Conservation (phyloP, 2,329 filamentous ascomycete species). For the Penicillium sclerotigenum region DNA sequence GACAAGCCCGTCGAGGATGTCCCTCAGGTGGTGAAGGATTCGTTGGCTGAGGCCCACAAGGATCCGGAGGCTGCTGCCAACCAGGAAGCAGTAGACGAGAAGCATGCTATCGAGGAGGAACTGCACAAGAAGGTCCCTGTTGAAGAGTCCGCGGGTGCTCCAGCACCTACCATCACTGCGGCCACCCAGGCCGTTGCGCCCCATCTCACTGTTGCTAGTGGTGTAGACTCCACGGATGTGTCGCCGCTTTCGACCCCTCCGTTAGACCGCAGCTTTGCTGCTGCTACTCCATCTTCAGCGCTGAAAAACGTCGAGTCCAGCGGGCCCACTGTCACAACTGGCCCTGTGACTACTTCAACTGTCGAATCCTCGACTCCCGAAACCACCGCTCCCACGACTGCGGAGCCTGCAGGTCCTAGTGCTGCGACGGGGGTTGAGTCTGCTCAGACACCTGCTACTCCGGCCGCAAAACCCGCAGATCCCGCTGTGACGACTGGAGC, state of each 20-base stretch:
- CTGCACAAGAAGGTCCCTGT: slow-evolving; percentile 54
- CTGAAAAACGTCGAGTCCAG: slow-evolving; percentile 4
- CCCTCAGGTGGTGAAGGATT: slow-evolving; percentile 46
- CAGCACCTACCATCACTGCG: slow-evolving; percentile 42
- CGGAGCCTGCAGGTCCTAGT: slow-evolving; percentile 18
- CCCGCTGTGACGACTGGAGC: slow-evolving; percentile 27
- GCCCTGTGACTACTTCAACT: slow-evolving; percentile 13
- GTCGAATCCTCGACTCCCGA: slow-evolving; percentile 18
- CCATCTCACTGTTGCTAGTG: slow-evolving; percentile 14
- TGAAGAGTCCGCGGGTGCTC: slow-evolving; percentile 37
- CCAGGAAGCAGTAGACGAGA: slow-evolving; percentile 67
- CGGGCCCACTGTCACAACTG: slow-evolving; percentile 19
- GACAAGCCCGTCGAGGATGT: slow-evolving; percentile 31
- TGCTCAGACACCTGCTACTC: slow-evolving; percentile 20
- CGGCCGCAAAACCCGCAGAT: slow-evolving; percentile 15
- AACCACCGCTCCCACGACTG: not conserved
- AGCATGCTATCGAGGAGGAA: slow-evolving; percentile 71
- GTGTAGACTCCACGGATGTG: slow-evolving; percentile 26
- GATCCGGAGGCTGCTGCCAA: slow-evolving; percentile 70
- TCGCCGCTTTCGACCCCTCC: slow-evolving; percentile 28
- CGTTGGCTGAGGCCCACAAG: slow-evolving; percentile 51
- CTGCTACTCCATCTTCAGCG: slow-evolving; percentile 12
- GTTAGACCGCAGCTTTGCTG: slow-evolving; percentile 15
- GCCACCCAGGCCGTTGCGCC: slow-evolving; percentile 40
- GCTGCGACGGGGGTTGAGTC: slow-evolving; percentile 26